phyloP scores from a whole-genome alignment of 2,329 filamentous ascomycete genomes.

The Xylaria sp. region DNA sequence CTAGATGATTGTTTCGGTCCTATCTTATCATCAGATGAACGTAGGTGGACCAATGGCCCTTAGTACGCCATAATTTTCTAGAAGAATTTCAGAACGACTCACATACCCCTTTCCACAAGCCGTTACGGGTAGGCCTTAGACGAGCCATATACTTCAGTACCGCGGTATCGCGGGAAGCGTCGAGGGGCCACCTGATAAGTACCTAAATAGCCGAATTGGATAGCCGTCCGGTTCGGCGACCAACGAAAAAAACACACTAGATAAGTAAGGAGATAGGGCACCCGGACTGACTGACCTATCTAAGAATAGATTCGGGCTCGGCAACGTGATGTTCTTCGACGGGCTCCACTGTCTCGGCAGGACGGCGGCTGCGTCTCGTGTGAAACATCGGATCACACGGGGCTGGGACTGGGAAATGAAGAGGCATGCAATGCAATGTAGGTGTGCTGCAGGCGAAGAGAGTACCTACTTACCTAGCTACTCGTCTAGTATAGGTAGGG shows the following conservation, averaged over 20 bases:
- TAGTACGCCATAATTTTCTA: neutral
- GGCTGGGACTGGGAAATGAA: neutral
- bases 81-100: neutral
- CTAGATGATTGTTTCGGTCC: neutral
- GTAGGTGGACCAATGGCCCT: neutral
- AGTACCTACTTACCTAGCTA: neutral
- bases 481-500: neutral
- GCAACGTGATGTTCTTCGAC: slow-evolving; percentile 9
- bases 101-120: neutral
- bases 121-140: neutral
- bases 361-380: slow-evolving; percentile 14
- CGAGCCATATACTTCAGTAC: neutral
- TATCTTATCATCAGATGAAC: neutral
- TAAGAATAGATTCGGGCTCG: slow-evolving; percentile 22
- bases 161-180: neutral
- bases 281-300: slow-evolving; percentile 6
- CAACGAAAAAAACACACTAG: slow-evolving; percentile 6
- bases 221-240: slow-evolving; percentile 22
- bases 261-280: neutral
- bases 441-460: neutral
- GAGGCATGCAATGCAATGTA: slow-evolving; percentile 14
- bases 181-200: neutral
- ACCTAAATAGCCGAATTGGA: neutral
- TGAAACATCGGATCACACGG: slow-evolving; percentile 15
- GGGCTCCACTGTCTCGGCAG: slow-evolving; percentile 30